A percentile compares a stretch with the other conserved stretches of the same genome.
phyloP scores from a whole-genome alignment of 768 basidiomycete genomes.

The Multifurca ochricompacta region DNA sequence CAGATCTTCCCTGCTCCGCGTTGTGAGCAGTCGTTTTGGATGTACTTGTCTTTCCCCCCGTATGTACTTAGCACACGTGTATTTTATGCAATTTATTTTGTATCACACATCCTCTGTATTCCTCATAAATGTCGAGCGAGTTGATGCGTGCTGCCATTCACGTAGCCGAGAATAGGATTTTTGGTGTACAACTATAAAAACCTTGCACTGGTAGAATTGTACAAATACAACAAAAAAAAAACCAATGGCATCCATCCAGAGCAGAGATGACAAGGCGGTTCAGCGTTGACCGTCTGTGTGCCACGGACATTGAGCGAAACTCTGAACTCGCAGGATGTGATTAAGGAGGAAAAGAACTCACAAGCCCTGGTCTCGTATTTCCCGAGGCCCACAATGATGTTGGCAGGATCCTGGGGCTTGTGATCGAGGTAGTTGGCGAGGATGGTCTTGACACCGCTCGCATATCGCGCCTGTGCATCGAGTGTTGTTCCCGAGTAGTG shows the following conservation, averaged over 20 bases:
- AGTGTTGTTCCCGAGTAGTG: slow-evolving; percentile 86
- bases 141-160: not conserved
- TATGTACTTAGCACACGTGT: slow-evolving; percentile 14
- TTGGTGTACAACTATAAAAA: not conserved
- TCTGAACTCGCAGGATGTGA: no score
- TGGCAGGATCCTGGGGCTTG: slow-evolving; percentile 64
- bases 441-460: slow-evolving; percentile 60
- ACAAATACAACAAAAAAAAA: no score
- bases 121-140: not conserved
- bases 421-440: slow-evolving; percentile 58
- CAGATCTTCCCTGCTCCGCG: not conserved
- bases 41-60: not conserved
- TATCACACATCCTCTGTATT: not conserved
- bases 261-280: slow-evolving; percentile 15
- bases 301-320: not conserved
- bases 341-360: slow-evolving; percentile 22
- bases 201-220: not conserved
- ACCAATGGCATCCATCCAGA: no score
- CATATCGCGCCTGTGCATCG: slow-evolving; percentile 85
- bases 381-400: slow-evolving; percentile 63
- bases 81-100: slow-evolving; percentile 12
- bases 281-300: slow-evolving; percentile 45
- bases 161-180: not conserved
- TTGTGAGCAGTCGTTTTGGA: not conserved
- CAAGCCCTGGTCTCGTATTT: slow-evolving; percentile 40